Conservation (phyloP, 345 rosid genomes). For the Salix caprea region DNA sequence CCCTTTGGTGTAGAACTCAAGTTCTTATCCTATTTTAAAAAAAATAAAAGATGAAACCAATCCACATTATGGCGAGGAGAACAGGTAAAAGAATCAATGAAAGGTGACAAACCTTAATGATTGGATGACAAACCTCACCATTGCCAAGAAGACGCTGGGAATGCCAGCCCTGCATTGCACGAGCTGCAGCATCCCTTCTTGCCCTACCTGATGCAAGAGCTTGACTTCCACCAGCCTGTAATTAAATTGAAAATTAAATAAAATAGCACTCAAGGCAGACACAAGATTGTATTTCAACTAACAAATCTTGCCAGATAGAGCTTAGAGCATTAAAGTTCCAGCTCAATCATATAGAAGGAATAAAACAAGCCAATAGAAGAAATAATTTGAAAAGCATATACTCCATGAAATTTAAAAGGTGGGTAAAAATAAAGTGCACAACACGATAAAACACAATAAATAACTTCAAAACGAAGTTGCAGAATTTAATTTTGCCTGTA, state of each 20-base stretch:
- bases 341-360: background rate
- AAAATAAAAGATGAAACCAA: background rate
- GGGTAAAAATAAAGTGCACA: background rate
- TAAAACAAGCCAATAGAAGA: background rate
- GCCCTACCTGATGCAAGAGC: conserved; percentile 28
- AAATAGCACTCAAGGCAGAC: no score
- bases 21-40: conserved; percentile 19
- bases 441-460: background rate
- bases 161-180: conserved; percentile 39
- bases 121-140: conserved; percentile 31
- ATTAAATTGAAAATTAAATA: background rate
- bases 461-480: no score
- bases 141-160: conserved; percentile 34
- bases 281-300: background rate
- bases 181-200: conserved; percentile 33
- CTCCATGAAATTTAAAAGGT: background rate
- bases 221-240: conserved; percentile 26
- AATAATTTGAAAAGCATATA: background rate
- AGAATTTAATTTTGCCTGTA: no score
- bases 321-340: background rate
- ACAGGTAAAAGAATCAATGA: background rate
- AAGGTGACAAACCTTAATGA: conserved; percentile 21
- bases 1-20: conserved; percentile 12
- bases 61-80: background rate
- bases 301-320: background rate